Evolutionary conservation across 2,329 filamentous ascomycete genomes (phyloP).

Genomic region (Hypomyces perniciosus): DNA sequence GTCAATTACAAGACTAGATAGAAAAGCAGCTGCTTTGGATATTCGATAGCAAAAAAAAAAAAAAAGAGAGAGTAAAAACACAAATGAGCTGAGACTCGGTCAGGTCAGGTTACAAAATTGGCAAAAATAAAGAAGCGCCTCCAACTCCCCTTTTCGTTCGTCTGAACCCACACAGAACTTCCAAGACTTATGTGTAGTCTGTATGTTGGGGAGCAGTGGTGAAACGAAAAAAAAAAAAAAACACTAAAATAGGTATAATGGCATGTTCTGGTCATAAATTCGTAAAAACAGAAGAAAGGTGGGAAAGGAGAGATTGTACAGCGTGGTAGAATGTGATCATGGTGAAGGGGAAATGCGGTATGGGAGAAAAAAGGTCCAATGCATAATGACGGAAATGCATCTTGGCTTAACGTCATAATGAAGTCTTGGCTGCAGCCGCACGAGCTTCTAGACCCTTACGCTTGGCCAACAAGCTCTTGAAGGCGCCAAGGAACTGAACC

Average conservation of each 20-base stretch:
- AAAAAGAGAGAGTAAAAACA: not conserved
- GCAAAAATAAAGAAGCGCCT: not conserved
- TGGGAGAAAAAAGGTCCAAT: not conserved
- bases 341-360: not conserved
- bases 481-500: constrained; percentile 77
- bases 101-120: not conserved
- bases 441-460: constrained; percentile 57
- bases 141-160: not conserved
- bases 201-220: not conserved
- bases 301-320: constrained; percentile 1
- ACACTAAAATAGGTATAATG: constrained; percentile 2
- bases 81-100: not conserved
- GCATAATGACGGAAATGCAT: not conserved
- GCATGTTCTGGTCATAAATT: constrained; percentile 7
- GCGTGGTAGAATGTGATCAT: not conserved
- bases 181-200: not conserved
- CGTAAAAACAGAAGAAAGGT: not conserved
- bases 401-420: constrained; percentile 2
- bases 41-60: not conserved
- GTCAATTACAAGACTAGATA: too few relatives aligned
- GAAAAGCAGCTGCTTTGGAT: too few relatives aligned
- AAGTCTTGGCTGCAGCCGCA: constrained; percentile 25
- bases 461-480: constrained; percentile 79
- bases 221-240: not conserved
- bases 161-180: too few relatives aligned